phyloP scores from a whole-genome alignment of 1,284 basidiomycete genomes.

The Fomitopsis schrenkii region DNA sequence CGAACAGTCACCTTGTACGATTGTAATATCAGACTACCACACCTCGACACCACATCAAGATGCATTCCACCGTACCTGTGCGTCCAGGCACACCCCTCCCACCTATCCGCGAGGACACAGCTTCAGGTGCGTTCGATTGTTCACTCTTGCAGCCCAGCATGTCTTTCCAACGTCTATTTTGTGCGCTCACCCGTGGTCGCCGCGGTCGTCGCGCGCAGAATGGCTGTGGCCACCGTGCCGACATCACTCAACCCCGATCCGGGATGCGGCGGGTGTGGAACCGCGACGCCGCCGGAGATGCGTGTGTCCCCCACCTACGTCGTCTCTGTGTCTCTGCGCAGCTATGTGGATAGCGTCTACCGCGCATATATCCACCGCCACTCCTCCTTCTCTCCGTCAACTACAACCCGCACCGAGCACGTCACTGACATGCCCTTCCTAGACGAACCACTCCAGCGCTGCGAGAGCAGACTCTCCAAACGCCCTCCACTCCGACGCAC shows the following conservation, averaged over 20 bases:
- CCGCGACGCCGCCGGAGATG: too few species aligned
- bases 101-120: neutral
- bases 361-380: neutral
- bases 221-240: too few species aligned
- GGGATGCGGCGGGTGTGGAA: too few species aligned
- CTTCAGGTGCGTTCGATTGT: neutral
- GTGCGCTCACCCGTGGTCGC: too few species aligned
- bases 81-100: neutral
- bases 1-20: neutral
- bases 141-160: too few species aligned
- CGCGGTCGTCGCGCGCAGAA: too few species aligned
- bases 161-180: too few species aligned
- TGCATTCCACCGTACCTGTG: neutral
- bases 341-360: neutral
- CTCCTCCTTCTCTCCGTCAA: neutral
- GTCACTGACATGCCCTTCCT: neutral
- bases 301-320: neutral
- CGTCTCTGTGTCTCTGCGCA: neutral
- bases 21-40: neutral
- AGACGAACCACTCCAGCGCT: neutral
- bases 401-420: neutral
- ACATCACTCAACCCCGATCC: too few species aligned
- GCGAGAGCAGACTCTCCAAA: slow-evolving; percentile 2
- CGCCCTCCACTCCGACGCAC: slow-evolving; percentile 6
- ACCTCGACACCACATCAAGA: neutral